These are phyloP conservation scores for Nicotiana obtusifolia DNA, from an alignment of 257 asterid genomes.

Conservation along the genomic window DNA sequence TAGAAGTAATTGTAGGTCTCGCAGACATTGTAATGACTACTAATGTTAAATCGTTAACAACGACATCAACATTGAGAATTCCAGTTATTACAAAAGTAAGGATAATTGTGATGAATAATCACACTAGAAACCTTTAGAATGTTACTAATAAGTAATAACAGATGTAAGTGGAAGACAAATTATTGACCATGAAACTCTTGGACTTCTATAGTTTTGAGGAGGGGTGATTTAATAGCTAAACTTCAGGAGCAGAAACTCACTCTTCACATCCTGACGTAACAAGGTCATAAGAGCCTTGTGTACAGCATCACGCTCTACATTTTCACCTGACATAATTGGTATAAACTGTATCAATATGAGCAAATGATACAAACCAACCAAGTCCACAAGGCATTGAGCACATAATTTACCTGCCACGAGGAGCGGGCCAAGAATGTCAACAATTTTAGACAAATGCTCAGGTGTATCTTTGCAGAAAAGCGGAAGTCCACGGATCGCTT, in stretches of 20 bases:
- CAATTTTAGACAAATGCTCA: conserved; percentile 66
- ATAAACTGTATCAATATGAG: conserved; percentile 7
- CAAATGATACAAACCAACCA: conserved; percentile 4
- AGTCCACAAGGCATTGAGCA: neutral
- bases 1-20: too few relatives aligned
- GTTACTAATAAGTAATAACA: neutral
- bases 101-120: neutral
- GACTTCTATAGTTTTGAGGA: neutral
- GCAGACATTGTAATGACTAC: neutral
- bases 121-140: neutral
- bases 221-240: neutral
- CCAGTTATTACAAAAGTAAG: neutral
- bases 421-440: conserved; percentile 74
- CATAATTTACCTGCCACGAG: conserved; percentile 60
- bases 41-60: neutral
- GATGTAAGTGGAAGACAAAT: neutral
- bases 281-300: conserved; percentile 78
- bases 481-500: conserved; percentile 92
- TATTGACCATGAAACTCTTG: neutral
- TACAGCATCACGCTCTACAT: conserved; percentile 95
- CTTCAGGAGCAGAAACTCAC: conserved; percentile 36
- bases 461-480: conserved; percentile 95
- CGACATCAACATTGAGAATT: neutral
- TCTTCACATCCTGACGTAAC: conserved; percentile 87
- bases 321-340: conserved; percentile 51